A percentile compares a stretch with the other conserved stretches of the same genome.
Evolutionary conservation across 2,329 filamentous ascomycete genomes (phyloP).

Genomic region (Delphinella strobiligena): DNA sequence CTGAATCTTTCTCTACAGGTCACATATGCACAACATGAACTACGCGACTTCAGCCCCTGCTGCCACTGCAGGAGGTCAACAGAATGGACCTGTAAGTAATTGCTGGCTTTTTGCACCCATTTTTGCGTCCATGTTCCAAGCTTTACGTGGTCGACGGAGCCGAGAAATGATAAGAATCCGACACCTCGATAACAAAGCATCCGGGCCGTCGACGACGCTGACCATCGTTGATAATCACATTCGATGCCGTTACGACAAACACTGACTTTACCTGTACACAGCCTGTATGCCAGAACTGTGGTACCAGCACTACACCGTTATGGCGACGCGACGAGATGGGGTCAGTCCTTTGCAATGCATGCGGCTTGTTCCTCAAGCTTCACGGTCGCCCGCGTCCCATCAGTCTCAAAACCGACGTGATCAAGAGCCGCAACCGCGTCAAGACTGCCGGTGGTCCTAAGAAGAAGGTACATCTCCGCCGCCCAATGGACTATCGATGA

Average conservation of each 20-base stretch:
- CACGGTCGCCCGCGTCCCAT: conserved; percentile 89
- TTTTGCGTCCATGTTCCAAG: no score
- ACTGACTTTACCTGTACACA: conserved; percentile 37
- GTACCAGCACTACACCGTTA: conserved; percentile 86
- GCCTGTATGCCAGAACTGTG: conserved; percentile 94
- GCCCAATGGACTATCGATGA: no score
- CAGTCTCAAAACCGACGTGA: conserved; percentile 96
- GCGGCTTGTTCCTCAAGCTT: conserved; percentile 92
- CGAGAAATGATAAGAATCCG: no score
- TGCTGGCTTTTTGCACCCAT: conserved; percentile 7
- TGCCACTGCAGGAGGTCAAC: conserved; percentile 52
- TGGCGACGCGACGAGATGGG: conserved; percentile 97
- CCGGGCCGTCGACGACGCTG: no score
- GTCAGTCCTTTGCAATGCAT: conserved; percentile 95
- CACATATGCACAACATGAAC: conserved; percentile 38
- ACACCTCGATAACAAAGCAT: no score
- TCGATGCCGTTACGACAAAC: no score
- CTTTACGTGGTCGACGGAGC: no score
- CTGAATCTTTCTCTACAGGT: conserved; percentile 20
- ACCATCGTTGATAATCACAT: no score
- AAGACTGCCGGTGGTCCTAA: conserved; percentile 75
- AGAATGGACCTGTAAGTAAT: conserved; percentile 44
- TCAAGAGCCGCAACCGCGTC: conserved; percentile 97
- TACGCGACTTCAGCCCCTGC: conserved; percentile 54
- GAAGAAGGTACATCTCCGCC: conserved; percentile 38